Percentiles rank a stretch among this genome's conserved stretches.
Evolutionary conservation across 2,329 filamentous ascomycete genomes (phyloP).

Genomic region (Colletotrichum melonis): DNA sequence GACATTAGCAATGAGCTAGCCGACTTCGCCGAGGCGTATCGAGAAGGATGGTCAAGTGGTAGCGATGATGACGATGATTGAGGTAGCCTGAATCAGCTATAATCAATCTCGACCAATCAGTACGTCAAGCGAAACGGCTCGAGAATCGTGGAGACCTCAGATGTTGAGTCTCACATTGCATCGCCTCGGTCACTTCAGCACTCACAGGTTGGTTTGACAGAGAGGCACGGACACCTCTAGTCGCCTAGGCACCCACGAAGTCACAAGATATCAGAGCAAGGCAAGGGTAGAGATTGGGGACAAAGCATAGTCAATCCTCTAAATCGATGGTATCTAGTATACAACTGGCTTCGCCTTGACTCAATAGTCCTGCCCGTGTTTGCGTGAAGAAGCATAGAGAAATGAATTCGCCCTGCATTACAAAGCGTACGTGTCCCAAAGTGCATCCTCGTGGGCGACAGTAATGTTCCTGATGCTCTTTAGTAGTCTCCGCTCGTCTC

Average conservation of each 20-base stretch:
- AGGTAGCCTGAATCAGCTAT: background rate
- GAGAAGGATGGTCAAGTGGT: slow-evolving; percentile 86
- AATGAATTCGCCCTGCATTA: slow-evolving; percentile 14
- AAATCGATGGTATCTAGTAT: slow-evolving; percentile 18
- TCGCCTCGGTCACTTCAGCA: background rate
- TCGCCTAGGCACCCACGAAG: too few species aligned
- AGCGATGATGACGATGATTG: slow-evolving; percentile 75
- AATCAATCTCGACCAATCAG: background rate
- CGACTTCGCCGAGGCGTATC: slow-evolving; percentile 87
- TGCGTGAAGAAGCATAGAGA: background rate
- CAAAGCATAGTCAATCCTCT: slow-evolving; percentile 12
- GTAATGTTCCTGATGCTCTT: slow-evolving; percentile 28
- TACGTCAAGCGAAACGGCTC: background rate
- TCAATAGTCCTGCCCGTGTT: background rate
- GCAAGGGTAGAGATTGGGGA: background rate
- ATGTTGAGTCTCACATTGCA: background rate
- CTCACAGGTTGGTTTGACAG: background rate
- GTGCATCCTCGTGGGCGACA: background rate
- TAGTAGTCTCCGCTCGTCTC: slow-evolving; percentile 28
- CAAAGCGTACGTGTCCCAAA: slow-evolving; percentile 2
- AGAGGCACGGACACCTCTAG: too few species aligned
- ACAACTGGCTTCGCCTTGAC: background rate
- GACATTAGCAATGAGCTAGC: slow-evolving; percentile 82
- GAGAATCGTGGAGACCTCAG: background rate
- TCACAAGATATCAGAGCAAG: background rate